These are phyloP conservation scores for Arthrobotrys megalospora DNA, from an alignment of 2,329 filamentous ascomycete species.

Conservation along the genomic window DNA sequence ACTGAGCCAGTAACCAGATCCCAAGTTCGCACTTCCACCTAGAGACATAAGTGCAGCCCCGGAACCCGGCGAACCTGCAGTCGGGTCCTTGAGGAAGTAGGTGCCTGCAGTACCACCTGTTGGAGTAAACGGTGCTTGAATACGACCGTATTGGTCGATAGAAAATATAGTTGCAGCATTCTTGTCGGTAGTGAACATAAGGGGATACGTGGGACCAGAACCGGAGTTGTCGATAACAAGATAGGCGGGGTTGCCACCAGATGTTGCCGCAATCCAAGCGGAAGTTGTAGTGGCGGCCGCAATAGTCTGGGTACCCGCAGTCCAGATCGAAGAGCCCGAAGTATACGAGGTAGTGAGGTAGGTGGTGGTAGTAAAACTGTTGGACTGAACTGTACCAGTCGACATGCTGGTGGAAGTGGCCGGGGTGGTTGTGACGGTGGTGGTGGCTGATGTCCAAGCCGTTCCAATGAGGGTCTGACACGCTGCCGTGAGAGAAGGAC, in stretches of 20 bases:
- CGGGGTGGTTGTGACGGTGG: neutral
- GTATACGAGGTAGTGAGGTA: neutral
- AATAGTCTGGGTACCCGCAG: neutral
- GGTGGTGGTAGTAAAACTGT: neutral
- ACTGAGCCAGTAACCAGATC: slow-evolving; percentile 6
- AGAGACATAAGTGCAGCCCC: neutral
- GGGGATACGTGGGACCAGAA: neutral
- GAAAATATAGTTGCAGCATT: neutral
- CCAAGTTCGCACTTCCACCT: neutral
- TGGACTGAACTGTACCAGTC: neutral
- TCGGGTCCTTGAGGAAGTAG: neutral
- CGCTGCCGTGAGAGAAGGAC: neutral
- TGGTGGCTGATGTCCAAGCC: neutral
- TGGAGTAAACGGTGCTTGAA: neutral
- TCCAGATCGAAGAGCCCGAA: neutral
- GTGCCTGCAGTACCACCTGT: neutral
- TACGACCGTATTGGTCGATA: slow-evolving; percentile 4
- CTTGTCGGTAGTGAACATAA: neutral
- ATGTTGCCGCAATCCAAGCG: neutral
- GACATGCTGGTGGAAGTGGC: neutral
- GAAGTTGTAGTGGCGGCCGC: neutral
- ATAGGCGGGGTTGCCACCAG: neutral
- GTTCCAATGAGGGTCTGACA: neutral
- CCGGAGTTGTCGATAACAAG: neutral
- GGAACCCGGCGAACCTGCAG: neutral